A percentile compares a stretch with the other conserved stretches of the same genome.
These are phyloP conservation scores for Artemisia annua DNA, from an alignment of 129 eudicot species.

Conservation along the genomic window DNA sequence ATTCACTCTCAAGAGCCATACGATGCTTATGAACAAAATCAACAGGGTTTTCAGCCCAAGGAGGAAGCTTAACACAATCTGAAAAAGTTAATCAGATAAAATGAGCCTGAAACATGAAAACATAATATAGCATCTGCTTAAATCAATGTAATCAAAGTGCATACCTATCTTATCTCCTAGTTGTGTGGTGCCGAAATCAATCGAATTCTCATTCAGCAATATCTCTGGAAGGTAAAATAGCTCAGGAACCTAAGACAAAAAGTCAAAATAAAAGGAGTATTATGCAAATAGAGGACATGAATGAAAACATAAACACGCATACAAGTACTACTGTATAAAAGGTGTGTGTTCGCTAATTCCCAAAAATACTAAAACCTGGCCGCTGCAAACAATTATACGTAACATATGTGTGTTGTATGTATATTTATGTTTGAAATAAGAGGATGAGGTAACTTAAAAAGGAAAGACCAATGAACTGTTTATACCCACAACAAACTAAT, in stretches of 20 bases:
- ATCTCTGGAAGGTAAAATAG: slow-evolving; percentile 93
- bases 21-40: slow-evolving; percentile 95
- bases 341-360: neutral
- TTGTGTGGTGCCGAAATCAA: slow-evolving; percentile 94
- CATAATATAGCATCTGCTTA: slow-evolving; percentile 2
- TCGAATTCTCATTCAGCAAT: slow-evolving; percentile 74
- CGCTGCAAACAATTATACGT: neutral
- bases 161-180: slow-evolving; percentile 94
- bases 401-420: neutral
- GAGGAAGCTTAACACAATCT: slow-evolving; percentile 89
- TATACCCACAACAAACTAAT: neutral
- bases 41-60: slow-evolving; percentile 94
- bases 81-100: slow-evolving; percentile 25
- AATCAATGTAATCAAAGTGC: slow-evolving; percentile 29
- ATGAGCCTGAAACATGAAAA: slow-evolving; percentile 1
- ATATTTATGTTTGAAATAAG: neutral
- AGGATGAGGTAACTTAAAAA: neutral
- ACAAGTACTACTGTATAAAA: neutral
- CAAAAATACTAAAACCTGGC: neutral
- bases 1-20: slow-evolving; percentile 97
- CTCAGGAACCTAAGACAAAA: slow-evolving; percentile 83
- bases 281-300: slow-evolving; percentile 10
- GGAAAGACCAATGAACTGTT: neutral
- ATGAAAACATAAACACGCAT: neutral
- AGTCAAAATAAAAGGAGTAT: neutral